A percentile compares a stretch with the other conserved stretches of the same genome.
Evolutionary conservation across 352 stramenopile genomes (phyloP).

Genomic region (Elongisporangium anandrum): DNA sequence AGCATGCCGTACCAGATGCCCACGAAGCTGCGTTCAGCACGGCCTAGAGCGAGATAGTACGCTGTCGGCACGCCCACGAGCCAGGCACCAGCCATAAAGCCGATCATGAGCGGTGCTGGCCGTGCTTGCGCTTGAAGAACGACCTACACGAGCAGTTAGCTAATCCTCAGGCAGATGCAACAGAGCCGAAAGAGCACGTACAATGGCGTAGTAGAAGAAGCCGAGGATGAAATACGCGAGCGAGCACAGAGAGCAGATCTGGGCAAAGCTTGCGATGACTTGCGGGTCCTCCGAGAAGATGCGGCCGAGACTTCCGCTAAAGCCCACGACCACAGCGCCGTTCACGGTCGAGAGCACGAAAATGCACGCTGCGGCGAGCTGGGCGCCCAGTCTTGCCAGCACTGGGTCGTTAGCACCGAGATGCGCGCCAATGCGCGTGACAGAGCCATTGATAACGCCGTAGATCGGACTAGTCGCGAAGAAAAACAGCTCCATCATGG

Average conservation of each 20-base stretch:
- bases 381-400: conserved; percentile 41
- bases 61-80: conserved; percentile 63
- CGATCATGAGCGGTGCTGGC: conserved; percentile 45
- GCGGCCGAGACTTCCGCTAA: conserved; percentile 34
- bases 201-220: conserved; percentile 84
- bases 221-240: conserved; percentile 63
- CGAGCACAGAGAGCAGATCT: conserved; percentile 52
- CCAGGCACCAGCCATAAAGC: conserved; percentile 63
- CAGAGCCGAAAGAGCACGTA: conserved; percentile 10
- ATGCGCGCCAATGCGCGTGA: conserved; percentile 62
- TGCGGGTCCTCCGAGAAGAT: conserved; percentile 67
- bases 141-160: conserved; percentile 22
- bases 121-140: conserved; percentile 66
- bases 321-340: conserved; percentile 38
- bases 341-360: conserved; percentile 39
- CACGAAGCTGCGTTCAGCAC: conserved; percentile 28
- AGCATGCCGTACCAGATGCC: conserved; percentile 75
- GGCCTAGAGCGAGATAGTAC: conserved; percentile 60
- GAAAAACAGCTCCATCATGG: conserved; percentile 86
- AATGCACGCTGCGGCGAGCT: conserved; percentile 49
- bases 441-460: conserved; percentile 51
- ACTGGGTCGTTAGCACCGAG: conserved; percentile 41
- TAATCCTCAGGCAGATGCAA: too few relatives aligned
- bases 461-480: conserved; percentile 77
- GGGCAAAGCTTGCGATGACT: conserved; percentile 58